phyloP scores from a whole-genome alignment of 1,139 yeast species.

The Debaryomyces robertsiae region DNA sequence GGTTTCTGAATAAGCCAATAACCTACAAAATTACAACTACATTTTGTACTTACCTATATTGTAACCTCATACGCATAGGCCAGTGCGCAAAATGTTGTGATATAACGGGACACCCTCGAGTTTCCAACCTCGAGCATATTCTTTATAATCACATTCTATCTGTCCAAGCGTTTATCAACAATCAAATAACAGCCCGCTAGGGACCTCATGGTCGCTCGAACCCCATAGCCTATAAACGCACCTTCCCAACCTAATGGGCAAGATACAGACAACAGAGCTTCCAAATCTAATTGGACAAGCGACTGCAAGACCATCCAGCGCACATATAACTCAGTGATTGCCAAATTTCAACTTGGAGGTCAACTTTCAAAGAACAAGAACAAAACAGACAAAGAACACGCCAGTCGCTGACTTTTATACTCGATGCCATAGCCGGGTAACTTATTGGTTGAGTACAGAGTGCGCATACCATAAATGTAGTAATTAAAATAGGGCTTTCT shows the following conservation, averaged over 20 bases:
- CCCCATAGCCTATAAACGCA: constrained; percentile 18
- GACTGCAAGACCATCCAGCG: constrained; percentile 14
- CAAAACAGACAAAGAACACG: constrained; percentile 12
- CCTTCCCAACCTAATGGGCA: constrained; percentile 60
- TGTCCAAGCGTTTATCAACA: constrained; percentile 49
- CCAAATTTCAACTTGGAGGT: constrained; percentile 42
- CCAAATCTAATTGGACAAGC: constrained; percentile 13
- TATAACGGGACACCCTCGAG: constrained; percentile 59
- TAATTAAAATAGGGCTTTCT: neutral
- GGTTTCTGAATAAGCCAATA: too few species aligned
- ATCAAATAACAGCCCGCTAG: constrained; percentile 30
- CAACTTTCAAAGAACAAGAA: constrained; percentile 39
- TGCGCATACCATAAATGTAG: neutral
- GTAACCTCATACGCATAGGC: neutral
- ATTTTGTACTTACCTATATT: neutral
- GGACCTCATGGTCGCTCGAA: constrained; percentile 17
- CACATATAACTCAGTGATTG: constrained; percentile 23
- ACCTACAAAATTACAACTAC: too few species aligned
- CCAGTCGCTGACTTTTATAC: constrained; percentile 1
- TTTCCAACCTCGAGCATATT: constrained; percentile 43
- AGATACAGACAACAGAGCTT: constrained; percentile 23
- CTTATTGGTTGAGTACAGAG: neutral
- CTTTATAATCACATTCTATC: constrained; percentile 53
- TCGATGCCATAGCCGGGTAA: constrained; percentile 6
- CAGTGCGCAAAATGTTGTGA: constrained; percentile 41